A percentile compares a stretch with the other conserved stretches of the same genome.
Evolutionary conservation across 768 basidiomycete genomes (phyloP).

Genomic region (Leccinum pellstonianum): DNA sequence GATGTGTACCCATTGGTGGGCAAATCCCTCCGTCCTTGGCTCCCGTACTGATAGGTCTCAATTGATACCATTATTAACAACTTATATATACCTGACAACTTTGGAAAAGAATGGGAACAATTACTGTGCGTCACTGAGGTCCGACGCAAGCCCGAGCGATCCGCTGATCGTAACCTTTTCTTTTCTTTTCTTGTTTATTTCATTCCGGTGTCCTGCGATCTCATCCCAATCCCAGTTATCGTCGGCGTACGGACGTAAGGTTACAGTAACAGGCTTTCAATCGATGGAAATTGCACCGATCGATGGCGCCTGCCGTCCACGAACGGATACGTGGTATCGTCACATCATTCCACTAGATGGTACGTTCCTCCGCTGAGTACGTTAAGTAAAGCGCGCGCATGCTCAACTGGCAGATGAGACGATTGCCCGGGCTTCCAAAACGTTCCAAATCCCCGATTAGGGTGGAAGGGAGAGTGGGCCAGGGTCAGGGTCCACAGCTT

Average conservation of each 20-base stretch:
- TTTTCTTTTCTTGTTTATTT: neutral
- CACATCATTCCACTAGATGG: neutral
- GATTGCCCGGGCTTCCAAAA: neutral
- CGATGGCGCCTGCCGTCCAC: slow-evolving; percentile 15
- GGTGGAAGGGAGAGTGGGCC: neutral
- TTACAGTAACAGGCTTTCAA: slow-evolving; percentile 3
- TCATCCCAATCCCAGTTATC: slow-evolving; percentile 3
- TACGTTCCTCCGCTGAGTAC: neutral
- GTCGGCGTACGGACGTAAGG: slow-evolving; percentile 20
- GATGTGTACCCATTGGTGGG: slow-evolving; percentile 13
- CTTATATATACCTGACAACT: neutral
- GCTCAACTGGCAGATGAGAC: neutral
- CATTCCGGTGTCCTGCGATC: neutral
- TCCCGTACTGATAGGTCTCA: slow-evolving; percentile 3
- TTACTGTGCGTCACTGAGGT: neutral
- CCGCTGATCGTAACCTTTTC: slow-evolving; percentile 14
- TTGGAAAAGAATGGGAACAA: slow-evolving; percentile 6
- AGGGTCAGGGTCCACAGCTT: neutral
- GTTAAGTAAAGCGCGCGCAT: neutral
- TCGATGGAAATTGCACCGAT: slow-evolving; percentile 18
- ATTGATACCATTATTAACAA: slow-evolving; percentile 2
- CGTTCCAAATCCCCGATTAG: neutral
- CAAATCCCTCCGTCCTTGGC: slow-evolving; percentile 14
- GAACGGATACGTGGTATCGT: slow-evolving; percentile 7
- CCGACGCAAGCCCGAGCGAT: slow-evolving; percentile 9